These are phyloP conservation scores for Candida coquimbonensis DNA, from an alignment of 805 yeast genomes.

Conservation along the genomic window DNA sequence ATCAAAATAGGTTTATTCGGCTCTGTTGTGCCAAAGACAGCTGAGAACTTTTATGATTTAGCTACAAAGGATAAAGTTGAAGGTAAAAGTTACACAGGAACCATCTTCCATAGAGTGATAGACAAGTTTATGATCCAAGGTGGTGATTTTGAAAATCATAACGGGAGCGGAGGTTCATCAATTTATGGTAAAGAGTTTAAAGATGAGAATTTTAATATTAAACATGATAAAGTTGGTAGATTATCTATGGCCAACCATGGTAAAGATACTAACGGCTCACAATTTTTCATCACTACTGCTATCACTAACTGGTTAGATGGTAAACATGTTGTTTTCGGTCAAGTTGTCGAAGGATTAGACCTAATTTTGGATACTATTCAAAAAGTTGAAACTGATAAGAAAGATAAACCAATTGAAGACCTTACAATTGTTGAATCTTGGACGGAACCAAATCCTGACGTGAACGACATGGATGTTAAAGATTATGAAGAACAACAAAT, in stretches of 20 bases:
- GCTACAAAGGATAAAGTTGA: constrained; percentile 25
- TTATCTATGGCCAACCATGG: constrained; percentile 71
- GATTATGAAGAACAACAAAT: constrained; percentile 15
- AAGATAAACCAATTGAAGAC: constrained; percentile 37
- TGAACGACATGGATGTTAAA: constrained; percentile 14
- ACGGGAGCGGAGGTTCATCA: constrained; percentile 74
- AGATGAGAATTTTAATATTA: constrained; percentile 70
- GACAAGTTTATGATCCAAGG: constrained; percentile 78
- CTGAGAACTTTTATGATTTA: constrained; percentile 47
- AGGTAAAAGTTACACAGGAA: constrained; percentile 42
- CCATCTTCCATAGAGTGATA: constrained; percentile 70
- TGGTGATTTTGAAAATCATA: constrained; percentile 65
- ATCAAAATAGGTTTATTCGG: constrained; percentile 61
- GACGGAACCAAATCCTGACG: constrained; percentile 22
- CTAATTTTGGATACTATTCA: constrained; percentile 53
- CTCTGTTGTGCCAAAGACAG: constrained; percentile 56
- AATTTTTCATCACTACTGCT: constrained; percentile 61
- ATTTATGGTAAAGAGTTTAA: constrained; percentile 66
- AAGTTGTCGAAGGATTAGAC: constrained; percentile 60
- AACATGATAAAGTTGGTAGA: constrained; percentile 64
- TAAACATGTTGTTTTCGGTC: constrained; percentile 72
- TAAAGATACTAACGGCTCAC: constrained; percentile 60
- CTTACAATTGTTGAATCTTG: constrained; percentile 32
- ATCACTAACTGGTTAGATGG: constrained; percentile 45
- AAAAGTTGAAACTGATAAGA: constrained; percentile 37